Conservation (phyloP, 177 flowering plant species). For the Vitis hybrid region DNA sequence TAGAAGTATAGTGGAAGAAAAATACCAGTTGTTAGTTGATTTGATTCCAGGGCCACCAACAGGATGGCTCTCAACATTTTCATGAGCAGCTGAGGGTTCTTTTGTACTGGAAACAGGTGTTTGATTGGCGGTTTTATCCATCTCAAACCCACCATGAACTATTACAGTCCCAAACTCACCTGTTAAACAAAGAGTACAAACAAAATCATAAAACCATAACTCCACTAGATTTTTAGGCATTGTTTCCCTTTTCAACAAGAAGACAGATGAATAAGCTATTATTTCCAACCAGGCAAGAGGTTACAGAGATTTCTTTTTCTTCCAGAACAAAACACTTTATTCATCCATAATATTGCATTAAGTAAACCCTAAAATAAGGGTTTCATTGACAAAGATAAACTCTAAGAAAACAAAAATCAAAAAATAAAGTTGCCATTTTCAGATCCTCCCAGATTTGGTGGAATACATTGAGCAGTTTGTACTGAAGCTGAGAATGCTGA, state of each 20-base stretch:
- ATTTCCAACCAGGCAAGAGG: too few relatives aligned
- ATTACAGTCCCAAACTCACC: slow-evolving; percentile 87
- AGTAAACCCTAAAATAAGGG: too few relatives aligned
- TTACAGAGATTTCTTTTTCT: neutral
- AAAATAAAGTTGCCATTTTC: too few relatives aligned
- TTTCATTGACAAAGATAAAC: too few relatives aligned
- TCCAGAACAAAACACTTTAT: too few relatives aligned
- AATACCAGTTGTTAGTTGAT: slow-evolving; percentile 34
- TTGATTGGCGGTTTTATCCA: slow-evolving; percentile 21
- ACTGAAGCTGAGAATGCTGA: too few relatives aligned
- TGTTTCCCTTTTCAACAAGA: too few relatives aligned
- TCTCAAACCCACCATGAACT: slow-evolving; percentile 54
- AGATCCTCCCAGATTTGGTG: too few relatives aligned
- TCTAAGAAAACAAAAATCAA: too few relatives aligned
- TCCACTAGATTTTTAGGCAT: neutral
- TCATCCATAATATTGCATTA: too few relatives aligned
- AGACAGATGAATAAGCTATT: too few relatives aligned
- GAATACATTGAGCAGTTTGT: too few relatives aligned
- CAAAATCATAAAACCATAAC: neutral
- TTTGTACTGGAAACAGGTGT: slow-evolving; percentile 17
- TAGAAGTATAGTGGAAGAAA: slow-evolving; percentile 5
- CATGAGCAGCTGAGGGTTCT: slow-evolving; percentile 27
- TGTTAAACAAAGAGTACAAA: slow-evolving; percentile 19
- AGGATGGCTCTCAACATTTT: slow-evolving; percentile 28
- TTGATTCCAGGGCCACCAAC: slow-evolving; percentile 16